phyloP scores from a whole-genome alignment of 148 eudicot genomes.

The Rhododendron williamsianum region DNA sequence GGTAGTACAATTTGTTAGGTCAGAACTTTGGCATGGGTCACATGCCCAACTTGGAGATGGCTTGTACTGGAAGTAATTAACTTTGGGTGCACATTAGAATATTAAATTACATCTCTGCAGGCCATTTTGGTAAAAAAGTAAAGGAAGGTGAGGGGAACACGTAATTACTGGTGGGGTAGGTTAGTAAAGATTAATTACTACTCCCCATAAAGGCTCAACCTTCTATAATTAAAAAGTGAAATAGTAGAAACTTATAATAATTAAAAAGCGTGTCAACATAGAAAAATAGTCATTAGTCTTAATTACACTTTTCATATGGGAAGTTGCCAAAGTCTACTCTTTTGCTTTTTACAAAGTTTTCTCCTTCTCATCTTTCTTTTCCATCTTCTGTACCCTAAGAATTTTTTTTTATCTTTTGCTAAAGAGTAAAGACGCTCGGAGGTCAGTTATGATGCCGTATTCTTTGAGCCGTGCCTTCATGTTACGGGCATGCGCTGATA shows the following conservation, averaged over 20 bases:
- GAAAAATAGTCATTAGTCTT: not conserved
- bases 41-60: not conserved
- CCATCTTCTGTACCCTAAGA: not conserved
- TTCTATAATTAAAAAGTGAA: not conserved
- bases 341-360: not conserved
- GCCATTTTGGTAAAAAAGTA: not conserved
- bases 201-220: not conserved
- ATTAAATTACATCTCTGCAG: not conserved
- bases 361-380: not conserved
- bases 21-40: not conserved
- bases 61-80: not conserved
- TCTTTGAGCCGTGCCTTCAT: too few species aligned
- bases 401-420: too few species aligned
- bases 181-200: not conserved
- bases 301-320: not conserved
- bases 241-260: not conserved
- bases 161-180: not conserved
- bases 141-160: not conserved
- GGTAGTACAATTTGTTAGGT: not conserved
- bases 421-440: too few species aligned
- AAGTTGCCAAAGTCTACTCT: not conserved
- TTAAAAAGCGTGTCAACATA: not conserved
- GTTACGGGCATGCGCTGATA: too few species aligned
- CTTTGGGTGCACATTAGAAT: not conserved
- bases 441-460: too few species aligned